Evolutionary conservation across 176 grass and related monocot genomes (phyloP), one percentile per base, ranked within the genome.

Genomic region (Guadua angustifolia): DNA sequence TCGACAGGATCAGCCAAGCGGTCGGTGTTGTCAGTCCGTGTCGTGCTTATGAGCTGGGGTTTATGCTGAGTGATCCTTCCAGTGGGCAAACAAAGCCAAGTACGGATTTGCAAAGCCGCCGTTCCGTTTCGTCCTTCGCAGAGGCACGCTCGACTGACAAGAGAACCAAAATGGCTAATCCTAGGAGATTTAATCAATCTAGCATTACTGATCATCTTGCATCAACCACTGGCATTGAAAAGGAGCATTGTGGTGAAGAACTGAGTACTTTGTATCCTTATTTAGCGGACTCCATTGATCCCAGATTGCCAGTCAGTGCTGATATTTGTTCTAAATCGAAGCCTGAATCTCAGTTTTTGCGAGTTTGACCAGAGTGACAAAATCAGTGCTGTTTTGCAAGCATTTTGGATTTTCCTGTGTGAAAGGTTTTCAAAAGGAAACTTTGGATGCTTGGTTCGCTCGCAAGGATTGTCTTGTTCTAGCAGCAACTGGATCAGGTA

Each of bases 401-500:
- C 69, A 95, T 85, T 98, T 98, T 56, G 91, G 91, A 1, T 92
- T 98, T 78, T 88, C 87, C 71, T 79, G 68, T 5, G 78, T 98
- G n/a, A 98, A 94, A 86, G 53, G 42, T 38, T 95, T 98, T 63
- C 95, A 95, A 80, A 94, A 75, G 85, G 89, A 98, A 87, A 91
- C 89, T 86, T 55, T 98, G 85, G 80, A 90, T 36, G 79, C 95
- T 92, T 98, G 93, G 95, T 92, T 80, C 59, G 79, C 85, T 51
- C 88, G 89, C 53, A 86, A 81, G 79, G 93, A 95, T 69, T 95
- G 85, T 50, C 89, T 95, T 85, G 83, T 95, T 80, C 91, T 98
- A 78, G 91, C 95, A 22, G 95, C 95, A 32, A 98, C 95, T 64
- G 95, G 95, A 81, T 95, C 95, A 38, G 95, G 95, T 95, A 58